phyloP scores from a whole-genome alignment of 306 rosid species.

The Sechiopsis laciniata region DNA sequence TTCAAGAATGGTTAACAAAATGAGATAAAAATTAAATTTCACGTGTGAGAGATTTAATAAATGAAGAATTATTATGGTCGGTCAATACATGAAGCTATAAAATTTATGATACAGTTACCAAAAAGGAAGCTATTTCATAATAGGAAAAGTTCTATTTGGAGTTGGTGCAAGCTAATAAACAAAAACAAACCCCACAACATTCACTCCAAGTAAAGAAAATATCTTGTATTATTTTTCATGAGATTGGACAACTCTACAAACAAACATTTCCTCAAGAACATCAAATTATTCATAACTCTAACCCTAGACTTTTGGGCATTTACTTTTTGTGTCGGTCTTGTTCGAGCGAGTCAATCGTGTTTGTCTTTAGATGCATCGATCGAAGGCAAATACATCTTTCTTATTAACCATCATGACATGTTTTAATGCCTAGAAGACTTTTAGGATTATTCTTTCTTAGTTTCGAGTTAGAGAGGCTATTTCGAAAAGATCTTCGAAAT shows the following conservation, averaged over 20 bases:
- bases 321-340: no score
- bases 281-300: neutral
- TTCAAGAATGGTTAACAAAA: neutral
- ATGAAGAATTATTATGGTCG: neutral
- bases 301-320: no score
- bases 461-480: no score
- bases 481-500: no score
- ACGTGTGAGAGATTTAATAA: neutral
- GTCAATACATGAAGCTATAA: no score
- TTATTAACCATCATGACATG: no score
- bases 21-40: neutral
- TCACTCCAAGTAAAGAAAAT: neutral
- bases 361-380: no score
- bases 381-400: no score
- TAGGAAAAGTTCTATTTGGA: neutral
- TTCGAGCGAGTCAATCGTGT: no score
- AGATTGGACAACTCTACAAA: neutral
- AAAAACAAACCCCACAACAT: conserved; percentile 2
- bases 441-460: no score
- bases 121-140: neutral
- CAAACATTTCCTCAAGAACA: neutral
- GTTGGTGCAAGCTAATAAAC: neutral
- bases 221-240: neutral
- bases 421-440: no score
- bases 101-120: no score